Percentiles rank a stretch among this genome's conserved stretches.
These are phyloP conservation scores for Erodium chrysanthum DNA, from an alignment of 441 rosid genomes.

Conservation along the genomic window DNA sequence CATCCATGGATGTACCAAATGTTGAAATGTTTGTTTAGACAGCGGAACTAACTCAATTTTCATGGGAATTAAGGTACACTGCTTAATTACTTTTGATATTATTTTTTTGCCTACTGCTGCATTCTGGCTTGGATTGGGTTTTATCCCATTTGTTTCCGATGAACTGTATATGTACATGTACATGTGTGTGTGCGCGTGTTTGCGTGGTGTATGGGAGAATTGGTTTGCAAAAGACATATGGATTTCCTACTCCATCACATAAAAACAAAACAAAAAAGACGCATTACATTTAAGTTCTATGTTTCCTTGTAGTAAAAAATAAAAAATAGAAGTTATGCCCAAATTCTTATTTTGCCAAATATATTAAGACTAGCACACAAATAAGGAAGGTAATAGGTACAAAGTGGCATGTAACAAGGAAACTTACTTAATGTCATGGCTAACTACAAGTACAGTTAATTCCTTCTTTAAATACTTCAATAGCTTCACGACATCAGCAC, in stretches of 20 bases:
- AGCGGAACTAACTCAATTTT: not conserved
- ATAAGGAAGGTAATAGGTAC: not conserved
- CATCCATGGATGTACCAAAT: not conserved
- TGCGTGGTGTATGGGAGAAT: not conserved
- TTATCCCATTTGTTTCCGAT: not conserved
- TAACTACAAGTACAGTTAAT: constrained; percentile 71
- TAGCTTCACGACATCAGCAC: constrained; percentile 81
- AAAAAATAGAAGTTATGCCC: not conserved
- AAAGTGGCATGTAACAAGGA: not conserved
- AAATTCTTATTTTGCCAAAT: not conserved
- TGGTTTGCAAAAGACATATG: not conserved
- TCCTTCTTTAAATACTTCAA: constrained; percentile 74
- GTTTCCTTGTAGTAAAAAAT: not conserved
- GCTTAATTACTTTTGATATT: not conserved
- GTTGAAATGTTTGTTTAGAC: not conserved
- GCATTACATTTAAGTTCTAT: not conserved
- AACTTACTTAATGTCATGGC: constrained; percentile 83
- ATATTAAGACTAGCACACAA: not conserved
- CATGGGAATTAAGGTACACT: not conserved
- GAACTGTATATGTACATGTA: not conserved
- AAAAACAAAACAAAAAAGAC: not conserved
- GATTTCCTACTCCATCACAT: not conserved
- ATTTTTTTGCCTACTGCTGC: not conserved
- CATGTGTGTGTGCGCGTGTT: too few relatives aligned
- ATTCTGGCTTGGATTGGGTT: not conserved